These are phyloP conservation scores for Dunaliella salina DNA, from an alignment of 163 green algal genomes.

Conservation along the genomic window DNA sequence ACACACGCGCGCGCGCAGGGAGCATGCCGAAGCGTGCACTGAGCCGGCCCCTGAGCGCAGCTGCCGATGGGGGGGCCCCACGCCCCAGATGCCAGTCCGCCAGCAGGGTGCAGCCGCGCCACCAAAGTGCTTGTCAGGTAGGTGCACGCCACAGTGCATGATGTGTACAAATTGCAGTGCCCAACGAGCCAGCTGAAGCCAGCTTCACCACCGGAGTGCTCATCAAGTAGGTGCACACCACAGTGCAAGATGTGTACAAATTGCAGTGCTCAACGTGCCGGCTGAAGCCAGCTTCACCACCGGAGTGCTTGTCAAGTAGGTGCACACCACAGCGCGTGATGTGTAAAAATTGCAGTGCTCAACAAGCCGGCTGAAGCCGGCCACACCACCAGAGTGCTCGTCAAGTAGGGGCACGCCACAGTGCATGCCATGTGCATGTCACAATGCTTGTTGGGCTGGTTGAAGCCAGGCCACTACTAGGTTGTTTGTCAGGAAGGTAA, in stretches of 20 bases:
- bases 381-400: not conserved
- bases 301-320: not conserved
- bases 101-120: not conserved
- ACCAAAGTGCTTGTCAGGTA: not conserved
- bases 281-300: not conserved
- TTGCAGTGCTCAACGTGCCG: no score
- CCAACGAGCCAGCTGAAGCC: no score
- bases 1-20: not conserved
- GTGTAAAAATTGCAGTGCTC: no score
- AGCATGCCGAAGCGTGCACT: not conserved
- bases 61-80: not conserved
- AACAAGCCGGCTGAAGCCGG: no score
- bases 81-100: not conserved
- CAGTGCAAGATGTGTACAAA: no score
- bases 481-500: no score
- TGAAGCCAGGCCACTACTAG: no score
- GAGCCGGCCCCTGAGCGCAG: not conserved
- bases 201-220: not conserved
- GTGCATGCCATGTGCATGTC: no score
- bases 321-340: no score
- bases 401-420: not conserved
- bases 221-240: not conserved
- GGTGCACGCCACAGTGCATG: no score
- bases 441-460: no score
- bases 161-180: no score